Percentiles rank a stretch among this genome's conserved stretches.
phyloP scores from a whole-genome alignment of 2,329 filamentous ascomycete genomes.

The Dactylellina sp. region DNA sequence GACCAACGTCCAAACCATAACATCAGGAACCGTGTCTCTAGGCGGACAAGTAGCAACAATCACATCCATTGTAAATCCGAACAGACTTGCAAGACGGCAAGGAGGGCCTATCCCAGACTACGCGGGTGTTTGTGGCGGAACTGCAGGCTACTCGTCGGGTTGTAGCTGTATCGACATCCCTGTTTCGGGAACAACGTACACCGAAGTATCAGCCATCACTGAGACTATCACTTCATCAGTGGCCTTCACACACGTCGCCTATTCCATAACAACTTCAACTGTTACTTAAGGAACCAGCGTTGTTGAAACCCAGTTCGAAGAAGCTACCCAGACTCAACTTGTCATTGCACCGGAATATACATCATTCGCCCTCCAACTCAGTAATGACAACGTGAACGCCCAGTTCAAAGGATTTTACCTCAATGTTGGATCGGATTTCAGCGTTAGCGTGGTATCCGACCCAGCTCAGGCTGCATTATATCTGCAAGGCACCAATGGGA shows the following conservation, averaged over 20 bases:
- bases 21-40: constrained; percentile 10
- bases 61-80: constrained; percentile 2
- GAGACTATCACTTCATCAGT: constrained; percentile 32
- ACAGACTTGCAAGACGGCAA: constrained; percentile 14
- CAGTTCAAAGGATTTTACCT: constrained; percentile 11
- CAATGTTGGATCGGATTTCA: neutral
- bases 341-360: constrained; percentile 22
- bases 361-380: constrained; percentile 17
- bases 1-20: constrained; percentile 4
- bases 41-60: constrained; percentile 9
- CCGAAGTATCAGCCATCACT: constrained; percentile 54
- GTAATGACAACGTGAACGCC: constrained; percentile 15
- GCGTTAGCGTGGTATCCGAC: neutral
- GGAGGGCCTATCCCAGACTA: constrained; percentile 58
- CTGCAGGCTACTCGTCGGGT: constrained; percentile 58
- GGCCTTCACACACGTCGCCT: constrained; percentile 7
- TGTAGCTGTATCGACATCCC: constrained; percentile 60
- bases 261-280: neutral
- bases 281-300: neutral
- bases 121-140: constrained; percentile 57
- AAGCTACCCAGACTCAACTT: constrained; percentile 5
- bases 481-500: neutral
- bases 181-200: constrained; percentile 38
- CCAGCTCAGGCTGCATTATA: neutral
- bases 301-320: constrained; percentile 13